These are phyloP conservation scores for Eutrema yunnanense DNA, from an alignment of 345 rosid genomes.

Conservation along the genomic window DNA sequence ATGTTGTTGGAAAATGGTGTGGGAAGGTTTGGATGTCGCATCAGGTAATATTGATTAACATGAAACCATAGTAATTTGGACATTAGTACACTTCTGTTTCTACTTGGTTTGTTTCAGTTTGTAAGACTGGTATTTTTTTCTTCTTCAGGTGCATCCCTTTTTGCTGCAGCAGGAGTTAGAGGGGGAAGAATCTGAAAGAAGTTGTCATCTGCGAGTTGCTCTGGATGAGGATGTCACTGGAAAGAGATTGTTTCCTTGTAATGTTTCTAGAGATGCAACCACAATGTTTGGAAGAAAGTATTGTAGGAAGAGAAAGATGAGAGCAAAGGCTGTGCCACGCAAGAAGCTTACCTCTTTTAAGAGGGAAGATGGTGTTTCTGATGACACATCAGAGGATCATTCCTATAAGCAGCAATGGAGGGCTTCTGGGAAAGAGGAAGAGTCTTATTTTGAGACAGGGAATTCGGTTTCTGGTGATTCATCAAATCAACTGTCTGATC, in stretches of 20 bases:
- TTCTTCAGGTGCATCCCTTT: conserved; percentile 72
- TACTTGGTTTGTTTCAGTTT: neutral
- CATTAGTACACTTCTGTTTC: neutral
- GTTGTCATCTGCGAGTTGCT: conserved; percentile 29
- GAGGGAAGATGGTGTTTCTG: conserved; percentile 46
- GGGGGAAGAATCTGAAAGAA: conserved; percentile 53
- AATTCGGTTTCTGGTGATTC: conserved; percentile 37
- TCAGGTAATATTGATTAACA: conserved; percentile 41
- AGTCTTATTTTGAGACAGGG: conserved; percentile 38
- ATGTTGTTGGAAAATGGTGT: conserved; percentile 96
- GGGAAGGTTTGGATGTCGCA: conserved; percentile 99
- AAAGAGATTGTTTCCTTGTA: conserved; percentile 31
- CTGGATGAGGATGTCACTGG: conserved; percentile 45
- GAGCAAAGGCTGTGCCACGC: conserved; percentile 34
- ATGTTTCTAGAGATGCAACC: conserved; percentile 30
- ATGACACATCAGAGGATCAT: conserved; percentile 46
- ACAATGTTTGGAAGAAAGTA: conserved; percentile 41
- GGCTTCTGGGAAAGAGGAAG: conserved; percentile 38
- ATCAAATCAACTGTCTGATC: conserved; percentile 35
- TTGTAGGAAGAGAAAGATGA: conserved; percentile 60
- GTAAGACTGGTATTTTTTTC: conserved; percentile 23
- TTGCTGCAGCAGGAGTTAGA: conserved; percentile 47
- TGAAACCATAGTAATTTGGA: neutral
- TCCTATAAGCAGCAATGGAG: conserved; percentile 39
- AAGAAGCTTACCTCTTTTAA: conserved; percentile 45